phyloP scores from a whole-genome alignment of 768 basidiomycete genomes.

The Ramaria sp. region DNA sequence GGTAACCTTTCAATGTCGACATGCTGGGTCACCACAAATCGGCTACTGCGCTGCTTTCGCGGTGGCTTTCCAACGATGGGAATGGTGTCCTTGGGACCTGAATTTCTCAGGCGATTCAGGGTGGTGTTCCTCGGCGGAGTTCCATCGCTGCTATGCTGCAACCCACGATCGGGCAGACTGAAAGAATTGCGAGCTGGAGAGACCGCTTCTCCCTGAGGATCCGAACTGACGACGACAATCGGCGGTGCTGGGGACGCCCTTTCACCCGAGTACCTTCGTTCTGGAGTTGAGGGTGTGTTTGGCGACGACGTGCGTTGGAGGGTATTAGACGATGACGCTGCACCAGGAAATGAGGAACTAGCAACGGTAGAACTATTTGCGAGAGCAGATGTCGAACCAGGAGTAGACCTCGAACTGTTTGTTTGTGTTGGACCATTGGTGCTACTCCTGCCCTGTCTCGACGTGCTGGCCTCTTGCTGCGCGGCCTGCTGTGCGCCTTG shows the following conservation, averaged over 20 bases:
- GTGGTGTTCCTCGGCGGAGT: conserved; percentile 59
- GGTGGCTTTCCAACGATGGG: conserved; percentile 94
- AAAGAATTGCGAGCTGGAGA: background rate
- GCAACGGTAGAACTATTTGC: conserved; percentile 25
- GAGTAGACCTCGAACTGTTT: conserved; percentile 28
- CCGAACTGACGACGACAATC: conserved; percentile 80
- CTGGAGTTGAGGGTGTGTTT: conserved; percentile 30
- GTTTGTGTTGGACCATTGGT: conserved; percentile 42
- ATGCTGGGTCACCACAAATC: conserved; percentile 92
- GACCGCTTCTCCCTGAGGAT: conserved; percentile 24
- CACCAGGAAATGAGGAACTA: conserved; percentile 29
- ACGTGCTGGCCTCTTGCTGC: conserved; percentile 59
- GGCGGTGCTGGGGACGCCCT: conserved; percentile 54
- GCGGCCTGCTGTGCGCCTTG: conserved; percentile 55
- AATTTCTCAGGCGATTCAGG: conserved; percentile 57
- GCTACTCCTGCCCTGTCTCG: conserved; percentile 34
- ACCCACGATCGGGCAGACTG: conserved; percentile 4
- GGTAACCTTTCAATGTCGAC: conserved; percentile 94
- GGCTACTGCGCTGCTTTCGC: conserved; percentile 92
- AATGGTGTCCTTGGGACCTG: conserved; percentile 90
- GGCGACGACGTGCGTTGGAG: conserved; percentile 23
- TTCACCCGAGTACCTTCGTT: conserved; percentile 48
- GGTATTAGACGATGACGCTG: conserved; percentile 21
- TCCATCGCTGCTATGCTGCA: conserved; percentile 23
- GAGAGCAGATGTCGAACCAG: conserved; percentile 27